Base-by-base conservation (phyloP, 2,329 filamentous ascomycete species). In the Aureobasidium sp. region DNA sequence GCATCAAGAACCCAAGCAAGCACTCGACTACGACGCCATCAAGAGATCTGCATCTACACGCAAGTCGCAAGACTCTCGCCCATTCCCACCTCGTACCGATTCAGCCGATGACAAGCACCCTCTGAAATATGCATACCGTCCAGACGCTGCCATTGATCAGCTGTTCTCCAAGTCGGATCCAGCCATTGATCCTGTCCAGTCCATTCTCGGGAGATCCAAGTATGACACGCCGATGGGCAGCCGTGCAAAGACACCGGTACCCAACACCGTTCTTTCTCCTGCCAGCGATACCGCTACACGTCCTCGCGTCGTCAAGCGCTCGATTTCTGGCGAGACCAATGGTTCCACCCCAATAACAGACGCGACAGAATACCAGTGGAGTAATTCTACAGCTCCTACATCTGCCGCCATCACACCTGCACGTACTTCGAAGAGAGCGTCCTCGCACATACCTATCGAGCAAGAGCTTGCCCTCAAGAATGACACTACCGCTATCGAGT, bases 301-400 rank as follows among this genome's bases (percentile, higher is more conserved):
- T n/a, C 62, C 65, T 44, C 65, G 55, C 36, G 52, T 56, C 24
- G 51, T 61, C 17, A 52, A 61, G 24, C 63, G 65, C 24, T 63
- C 63, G 7, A 70, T 74, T 51, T 70, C 69, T 15, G 69, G 71
- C 60, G 73, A 74, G 24, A 68, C 64, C 5, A 71, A 71, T 63
- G 69, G 73, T n/a, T 73, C 73, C 5, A 77, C 77, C 17, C 76
- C 77, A 7, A 69, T 75, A 37, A 77, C 76, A 12, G 74, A 73
- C 50, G 71, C 73, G 4, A 77, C 75, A 5, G 74, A 77, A 41
- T 70, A 73, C 59, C 72, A 72, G 24, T 69, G 74, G 66, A 72
- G 69, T 61, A 68, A 69, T 8, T 77, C 76, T 0, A 78, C 77
- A 5, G 76, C 72, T 27, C 71, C 75, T 43, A 78, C 76, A 5